phyloP scores from a whole-genome alignment of 1,139 yeast species.

The Suhomyces chickasaworum region DNA sequence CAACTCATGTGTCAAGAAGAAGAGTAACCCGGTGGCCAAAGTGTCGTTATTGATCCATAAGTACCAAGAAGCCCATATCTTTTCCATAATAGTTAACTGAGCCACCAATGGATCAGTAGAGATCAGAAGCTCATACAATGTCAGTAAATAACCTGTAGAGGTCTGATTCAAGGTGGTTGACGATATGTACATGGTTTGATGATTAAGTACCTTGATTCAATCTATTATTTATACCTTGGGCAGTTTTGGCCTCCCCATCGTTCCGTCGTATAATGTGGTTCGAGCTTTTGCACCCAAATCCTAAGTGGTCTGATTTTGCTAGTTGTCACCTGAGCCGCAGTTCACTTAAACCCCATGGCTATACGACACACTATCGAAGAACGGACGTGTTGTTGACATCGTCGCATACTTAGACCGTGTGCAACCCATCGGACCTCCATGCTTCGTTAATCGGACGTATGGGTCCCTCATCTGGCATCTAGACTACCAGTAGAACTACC shows the following conservation, averaged over 20 bases:
- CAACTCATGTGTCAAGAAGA: conserved; percentile 72
- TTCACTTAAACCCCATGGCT: neutral
- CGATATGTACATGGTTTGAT: conserved; percentile 3
- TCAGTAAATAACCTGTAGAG: conserved; percentile 5
- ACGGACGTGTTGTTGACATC: neutral
- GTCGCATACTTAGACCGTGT: neutral
- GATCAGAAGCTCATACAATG: conserved; percentile 5
- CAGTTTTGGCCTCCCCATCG: conserved; percentile 1
- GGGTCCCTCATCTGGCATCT: neutral
- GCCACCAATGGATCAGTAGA: conserved; percentile 6
- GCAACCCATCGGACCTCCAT: neutral
- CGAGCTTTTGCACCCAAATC: conserved; percentile 11
- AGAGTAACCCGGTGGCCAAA: conserved; percentile 79
- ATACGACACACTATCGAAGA: neutral
- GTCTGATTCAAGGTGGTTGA: conserved; percentile 3
- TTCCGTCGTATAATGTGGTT: conserved; percentile 9
- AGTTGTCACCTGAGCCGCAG: conserved; percentile 6
- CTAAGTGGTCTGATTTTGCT: conserved; percentile 9
- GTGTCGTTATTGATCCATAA: conserved; percentile 71
- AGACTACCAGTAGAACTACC: too few relatives aligned
- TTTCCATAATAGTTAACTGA: conserved; percentile 48
- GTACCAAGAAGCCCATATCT: conserved; percentile 80
- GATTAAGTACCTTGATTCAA: neutral
- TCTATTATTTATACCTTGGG: conserved; percentile 7
- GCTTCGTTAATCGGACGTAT: neutral